Evolutionary conservation across 1,284 basidiomycete genomes (phyloP).

Genomic region (Pseudozyma hubeiensis): DNA sequence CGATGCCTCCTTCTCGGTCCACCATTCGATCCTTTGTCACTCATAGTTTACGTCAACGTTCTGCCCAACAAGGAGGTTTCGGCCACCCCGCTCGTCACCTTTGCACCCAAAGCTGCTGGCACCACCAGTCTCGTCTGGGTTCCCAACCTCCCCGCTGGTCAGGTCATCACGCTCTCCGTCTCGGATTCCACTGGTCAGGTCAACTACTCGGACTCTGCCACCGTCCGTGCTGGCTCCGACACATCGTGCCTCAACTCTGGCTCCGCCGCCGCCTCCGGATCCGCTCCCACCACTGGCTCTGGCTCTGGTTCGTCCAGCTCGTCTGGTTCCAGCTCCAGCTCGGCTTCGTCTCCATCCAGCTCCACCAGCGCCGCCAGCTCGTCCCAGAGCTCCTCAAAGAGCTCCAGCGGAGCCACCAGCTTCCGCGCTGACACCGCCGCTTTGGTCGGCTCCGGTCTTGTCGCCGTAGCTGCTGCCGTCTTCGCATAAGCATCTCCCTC

Average conservation of each 20-base stretch:
- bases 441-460: conserved; percentile 32
- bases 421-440: conserved; percentile 26
- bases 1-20: background rate
- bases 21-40: background rate
- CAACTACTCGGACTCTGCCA: conserved; percentile 30
- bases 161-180: conserved; percentile 36
- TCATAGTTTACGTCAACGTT: conserved; percentile 33
- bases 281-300: conserved; percentile 10
- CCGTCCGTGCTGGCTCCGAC: conserved; percentile 34
- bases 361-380: conserved; percentile 2
- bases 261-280: conserved; percentile 19
- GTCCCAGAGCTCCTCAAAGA: conserved; percentile 6
- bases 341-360: conserved; percentile 13
- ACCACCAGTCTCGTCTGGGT: conserved; percentile 33
- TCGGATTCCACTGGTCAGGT: conserved; percentile 30
- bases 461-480: conserved; percentile 31
- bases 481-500: conserved; percentile 25
- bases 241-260: conserved; percentile 28
- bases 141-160: conserved; percentile 33
- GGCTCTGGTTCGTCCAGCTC: conserved; percentile 16
- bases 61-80: conserved; percentile 37
- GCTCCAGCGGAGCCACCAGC: conserved; percentile 24
- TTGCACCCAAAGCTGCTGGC: conserved; percentile 27
- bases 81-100: conserved; percentile 37
- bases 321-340: conserved; percentile 3